Evolutionary conservation across 192 early-diverging fungal species (phyloP).

Genomic region (Physocladia obscura): DNA sequence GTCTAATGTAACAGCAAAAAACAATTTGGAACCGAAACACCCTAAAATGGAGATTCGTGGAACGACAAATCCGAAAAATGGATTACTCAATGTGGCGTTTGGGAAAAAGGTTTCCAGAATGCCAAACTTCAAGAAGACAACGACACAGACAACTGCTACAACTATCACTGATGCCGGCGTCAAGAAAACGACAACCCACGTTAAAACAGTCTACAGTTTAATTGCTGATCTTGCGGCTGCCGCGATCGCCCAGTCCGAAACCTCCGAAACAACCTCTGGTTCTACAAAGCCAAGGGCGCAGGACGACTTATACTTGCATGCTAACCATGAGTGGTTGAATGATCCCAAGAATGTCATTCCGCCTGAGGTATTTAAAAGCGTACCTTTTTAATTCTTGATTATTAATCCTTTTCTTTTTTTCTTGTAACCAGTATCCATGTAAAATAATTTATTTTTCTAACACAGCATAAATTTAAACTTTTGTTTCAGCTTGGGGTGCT

Average conservation of each 20-base stretch:
- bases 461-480: no score
- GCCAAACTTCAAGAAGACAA: background rate
- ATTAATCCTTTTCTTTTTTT: background rate
- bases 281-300: constrained; percentile 4
- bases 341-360: constrained; percentile 14
- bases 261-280: no score
- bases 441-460: background rate
- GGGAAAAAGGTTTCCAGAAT: no score
- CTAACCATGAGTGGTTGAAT: constrained; percentile 2
- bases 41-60: no score
- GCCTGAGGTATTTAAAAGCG: background rate
- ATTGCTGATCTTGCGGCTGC: background rate
- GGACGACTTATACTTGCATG: constrained; percentile 12
- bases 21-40: no score
- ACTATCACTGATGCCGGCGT: background rate
- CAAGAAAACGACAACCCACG: background rate
- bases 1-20: no score
- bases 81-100: no score
- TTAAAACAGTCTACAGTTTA: background rate
- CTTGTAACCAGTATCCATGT: background rate
- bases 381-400: background rate
- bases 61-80: no score
- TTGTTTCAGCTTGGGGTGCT: constrained; percentile 9
- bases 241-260: background rate
- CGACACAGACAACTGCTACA: background rate